These are phyloP conservation scores for Berkeleyomyces rouxiae DNA, from an alignment of 2,329 filamentous ascomycete species.

Conservation along the genomic window DNA sequence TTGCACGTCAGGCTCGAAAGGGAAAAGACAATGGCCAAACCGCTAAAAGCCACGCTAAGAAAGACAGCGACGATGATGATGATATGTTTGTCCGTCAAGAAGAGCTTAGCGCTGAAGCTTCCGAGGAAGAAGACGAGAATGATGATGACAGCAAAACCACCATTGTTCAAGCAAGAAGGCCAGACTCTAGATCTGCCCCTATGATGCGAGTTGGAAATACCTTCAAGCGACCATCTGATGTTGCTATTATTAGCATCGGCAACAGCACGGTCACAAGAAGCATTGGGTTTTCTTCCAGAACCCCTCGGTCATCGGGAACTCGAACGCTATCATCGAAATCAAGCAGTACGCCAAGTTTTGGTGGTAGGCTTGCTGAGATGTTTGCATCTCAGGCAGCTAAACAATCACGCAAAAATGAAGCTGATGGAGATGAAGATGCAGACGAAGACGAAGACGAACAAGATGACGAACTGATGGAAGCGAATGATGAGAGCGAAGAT, in stretches of 20 bases:
- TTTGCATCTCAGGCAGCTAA: constrained; percentile 23
- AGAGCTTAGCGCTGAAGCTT: constrained; percentile 14
- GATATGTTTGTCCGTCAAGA: constrained; percentile 7
- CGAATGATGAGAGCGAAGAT: constrained; percentile 12
- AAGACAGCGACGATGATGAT: constrained; percentile 16
- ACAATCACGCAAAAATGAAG: constrained; percentile 6
- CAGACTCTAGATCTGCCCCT: background rate
- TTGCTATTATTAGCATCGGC: constrained; percentile 62
- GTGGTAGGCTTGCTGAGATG: constrained; percentile 27
- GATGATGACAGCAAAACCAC: constrained; percentile 5
- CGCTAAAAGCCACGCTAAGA: background rate
- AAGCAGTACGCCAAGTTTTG: constrained; percentile 24
- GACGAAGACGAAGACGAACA: constrained; percentile 17
- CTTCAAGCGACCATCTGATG: constrained; percentile 41
- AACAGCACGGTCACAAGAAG: constrained; percentile 48
- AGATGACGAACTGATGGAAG: constrained; percentile 17
- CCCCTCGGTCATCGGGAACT: background rate
- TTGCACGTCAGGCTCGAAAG: constrained; percentile 15
- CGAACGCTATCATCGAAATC: background rate
- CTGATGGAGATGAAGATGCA: constrained; percentile 15
- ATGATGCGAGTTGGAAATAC: background rate
- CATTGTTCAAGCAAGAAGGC: background rate
- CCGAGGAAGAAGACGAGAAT: constrained; percentile 18
- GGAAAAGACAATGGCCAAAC: constrained; percentile 16
- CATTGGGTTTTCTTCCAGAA: constrained; percentile 29